Base-by-base conservation (phyloP, 495 filamentous ascomycete genomes). In the Penicillium ochrochloron region DNA sequence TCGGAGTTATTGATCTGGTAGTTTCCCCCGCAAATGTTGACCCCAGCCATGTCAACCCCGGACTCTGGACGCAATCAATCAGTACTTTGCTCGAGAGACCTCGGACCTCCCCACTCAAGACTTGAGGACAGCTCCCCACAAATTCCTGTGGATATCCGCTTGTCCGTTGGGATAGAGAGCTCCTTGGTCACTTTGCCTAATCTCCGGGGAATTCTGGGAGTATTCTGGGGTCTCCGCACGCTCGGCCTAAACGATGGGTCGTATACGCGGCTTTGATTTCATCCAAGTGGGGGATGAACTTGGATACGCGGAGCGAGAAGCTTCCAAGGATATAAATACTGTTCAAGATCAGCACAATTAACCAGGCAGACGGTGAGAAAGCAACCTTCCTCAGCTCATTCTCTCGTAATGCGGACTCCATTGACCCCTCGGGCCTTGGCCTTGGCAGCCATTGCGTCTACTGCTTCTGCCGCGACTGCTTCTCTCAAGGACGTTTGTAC, bases 401-500 rank as follows among this genome's bases (percentile, higher is more conserved):
- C 37, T 6, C 19, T 41, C 3, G 29, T 25, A 11, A 64, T 64
- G 62, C 55, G 23, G 8, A 41, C 27, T 42, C 33, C 17, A 11
- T 59, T 33, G 15, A 34, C 31, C 29, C 15, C 55, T 25, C 29
- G 44, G 34, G 44, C 56, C 10, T 10, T 33, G 17, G 46, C 44
- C 25, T 25, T 64, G 6, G 31, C 62, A 9, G 42, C 48, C 17
- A 39, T 59, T 53, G 56, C 56, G 14, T 64, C 21, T 10, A 34
- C 33, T 19, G 46, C 55, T 21, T 31, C 62, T 6, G 46, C 35
- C 15, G 27, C 25, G 8, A 46, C 63, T 9, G 37, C 59, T 25
- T 63, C 66, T 21, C 67, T 76, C 4, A 59, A 62, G 11, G 73
- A 77, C 6, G 64, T 75, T 51, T 80, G 77, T 64, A 74, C 76